Evolutionary conservation across 345 rosid species (phyloP), one percentile per base, ranked within the genome.

Genomic region (Populus deltoides): DNA sequence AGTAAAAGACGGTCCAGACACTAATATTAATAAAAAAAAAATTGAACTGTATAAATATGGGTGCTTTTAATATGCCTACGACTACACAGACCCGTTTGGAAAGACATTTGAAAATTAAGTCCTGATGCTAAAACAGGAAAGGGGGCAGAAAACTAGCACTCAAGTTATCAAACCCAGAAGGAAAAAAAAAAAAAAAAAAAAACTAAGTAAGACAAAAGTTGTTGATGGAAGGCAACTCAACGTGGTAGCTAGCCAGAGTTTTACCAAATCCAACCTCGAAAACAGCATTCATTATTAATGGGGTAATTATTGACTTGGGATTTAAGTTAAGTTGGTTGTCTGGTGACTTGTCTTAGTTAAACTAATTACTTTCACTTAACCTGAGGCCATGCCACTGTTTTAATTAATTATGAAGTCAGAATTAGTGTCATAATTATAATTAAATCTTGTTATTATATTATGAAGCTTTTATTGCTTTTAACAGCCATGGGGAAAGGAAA

Each of bases 271-370:
- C 15, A 4, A 7, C 82, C 57, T 68, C 74, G 29, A n/a, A 47
- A 74, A 13, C 35, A 36, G 66, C 51, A 47, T 43, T 38, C 10
- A 29, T 33, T 33, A 33, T 33, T 33, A 24, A 71, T 59, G 66
- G 51, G 16, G 80, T 24, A 10, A 63, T 78, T 51, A 49, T 73
- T 67, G 77, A 55, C 73, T 27, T 73, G 29, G 33, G 24, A 43
- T 31, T 73, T 38, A 67, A 57, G 81, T 53, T 29, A 41, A 70
- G 27, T 7, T 13, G 41, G 29, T 38, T 38, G 66, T 29, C 36
- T n/a, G 27, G 20, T 33, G 63, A 55, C 57, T 38, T 20, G 36
- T 17, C 22, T 39, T 55, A 39, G 15, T 51, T 53, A 33, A 53
- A 71, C 74, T 77, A 70, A 62, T 74, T 24, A 74, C 24, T 61